These are phyloP conservation scores for Lecanoromycetidae sp. DNA, from an alignment of 2,329 filamentous ascomycete genomes.

Conservation along the genomic window DNA sequence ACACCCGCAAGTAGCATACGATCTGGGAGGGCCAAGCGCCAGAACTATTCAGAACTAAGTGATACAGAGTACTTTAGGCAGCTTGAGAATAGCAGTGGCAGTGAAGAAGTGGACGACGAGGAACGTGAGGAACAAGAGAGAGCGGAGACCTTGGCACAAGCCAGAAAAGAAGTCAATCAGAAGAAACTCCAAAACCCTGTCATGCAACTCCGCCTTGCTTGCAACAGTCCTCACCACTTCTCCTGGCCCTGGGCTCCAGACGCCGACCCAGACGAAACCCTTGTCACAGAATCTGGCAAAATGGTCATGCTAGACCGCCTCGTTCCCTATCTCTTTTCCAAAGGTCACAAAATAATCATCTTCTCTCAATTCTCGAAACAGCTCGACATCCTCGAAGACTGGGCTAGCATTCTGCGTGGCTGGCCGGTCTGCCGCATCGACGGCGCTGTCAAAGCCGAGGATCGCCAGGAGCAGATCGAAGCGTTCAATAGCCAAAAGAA, in stretches of 20 bases:
- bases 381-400: conserved; percentile 77
- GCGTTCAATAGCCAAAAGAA: conserved; percentile 56
- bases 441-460: conserved; percentile 65
- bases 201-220: conserved; percentile 82
- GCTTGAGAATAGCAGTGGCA: conserved; percentile 39
- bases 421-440: conserved; percentile 88
- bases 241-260: conserved; percentile 74
- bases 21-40: conserved; percentile 42
- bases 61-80: conserved; percentile 68
- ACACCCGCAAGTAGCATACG: conserved; percentile 51
- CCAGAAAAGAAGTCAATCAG: conserved; percentile 58
- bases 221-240: conserved; percentile 92
- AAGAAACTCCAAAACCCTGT: conserved; percentile 92
- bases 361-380: conserved; percentile 96
- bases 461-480: conserved; percentile 58
- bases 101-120: conserved; percentile 41
- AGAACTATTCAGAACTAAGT: conserved; percentile 57
- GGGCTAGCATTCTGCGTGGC: conserved; percentile 60
- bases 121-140: conserved; percentile 24
- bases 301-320: conserved; percentile 89
- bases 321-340: conserved; percentile 58
- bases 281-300: conserved; percentile 83
- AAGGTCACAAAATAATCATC: conserved; percentile 80
- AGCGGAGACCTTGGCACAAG: conserved; percentile 25
- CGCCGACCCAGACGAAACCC: conserved; percentile 56